Percentiles rank a stretch among this genome's conserved stretches.
Conservation (phyloP, 306 rosid species). For the Clitoria ternatea region DNA sequence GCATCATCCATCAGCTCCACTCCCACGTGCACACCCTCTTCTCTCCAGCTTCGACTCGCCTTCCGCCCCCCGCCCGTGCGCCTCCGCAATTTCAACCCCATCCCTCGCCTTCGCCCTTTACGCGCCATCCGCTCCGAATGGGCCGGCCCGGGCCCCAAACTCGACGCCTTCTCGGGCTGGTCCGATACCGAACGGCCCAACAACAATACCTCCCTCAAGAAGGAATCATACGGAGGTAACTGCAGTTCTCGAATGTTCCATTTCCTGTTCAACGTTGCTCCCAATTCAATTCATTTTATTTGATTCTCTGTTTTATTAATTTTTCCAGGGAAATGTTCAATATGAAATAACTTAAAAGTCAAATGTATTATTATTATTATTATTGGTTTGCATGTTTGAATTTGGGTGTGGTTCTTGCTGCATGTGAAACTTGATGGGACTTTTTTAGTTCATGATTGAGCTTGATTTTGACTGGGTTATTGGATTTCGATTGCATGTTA, state of each 20-base stretch:
- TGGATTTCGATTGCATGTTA: too few species aligned
- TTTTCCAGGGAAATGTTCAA: not conserved
- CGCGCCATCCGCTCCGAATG: constrained; percentile 33
- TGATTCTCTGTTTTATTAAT: not conserved
- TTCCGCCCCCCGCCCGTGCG: constrained; percentile 36
- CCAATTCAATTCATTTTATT: not conserved
- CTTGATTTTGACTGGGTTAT: too few species aligned
- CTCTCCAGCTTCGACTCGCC: constrained; percentile 90
- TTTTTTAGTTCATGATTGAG: too few species aligned
- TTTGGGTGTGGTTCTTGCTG: too few species aligned
- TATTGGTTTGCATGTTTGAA: too few species aligned
- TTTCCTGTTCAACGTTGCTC: not conserved
- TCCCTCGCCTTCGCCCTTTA: constrained; percentile 41
- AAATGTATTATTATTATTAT: not conserved
- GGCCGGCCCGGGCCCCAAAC: constrained; percentile 36
- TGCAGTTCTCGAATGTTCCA: constrained; percentile 6
- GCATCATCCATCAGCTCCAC: constrained; percentile 41
- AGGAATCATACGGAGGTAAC: constrained; percentile 59
- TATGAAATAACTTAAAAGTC: not conserved
- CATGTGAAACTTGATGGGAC: too few species aligned
- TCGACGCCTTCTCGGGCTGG: constrained; percentile 82
- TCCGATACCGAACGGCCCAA: constrained; percentile 41
- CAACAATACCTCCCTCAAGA: constrained; percentile 38
- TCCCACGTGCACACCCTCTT: constrained; percentile 69
- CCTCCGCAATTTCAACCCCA: constrained; percentile 29